These are phyloP conservation scores for Orbilia blumenaviensis DNA, from an alignment of 2,329 filamentous ascomycete genomes.

Conservation along the genomic window DNA sequence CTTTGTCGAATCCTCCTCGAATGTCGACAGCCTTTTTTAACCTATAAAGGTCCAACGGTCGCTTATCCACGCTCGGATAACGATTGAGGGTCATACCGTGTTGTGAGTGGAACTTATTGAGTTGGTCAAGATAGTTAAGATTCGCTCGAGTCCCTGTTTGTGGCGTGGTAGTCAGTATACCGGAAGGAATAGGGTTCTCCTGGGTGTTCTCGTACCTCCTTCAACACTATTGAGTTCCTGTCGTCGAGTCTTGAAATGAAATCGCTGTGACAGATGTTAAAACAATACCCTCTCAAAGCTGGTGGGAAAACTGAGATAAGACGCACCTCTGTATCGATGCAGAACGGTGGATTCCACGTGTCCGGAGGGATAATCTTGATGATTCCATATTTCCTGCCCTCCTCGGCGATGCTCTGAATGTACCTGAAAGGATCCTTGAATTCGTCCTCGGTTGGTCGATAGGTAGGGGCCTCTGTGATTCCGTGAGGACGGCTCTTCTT, in stretches of 20 bases:
- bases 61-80: slow-evolving; percentile 96
- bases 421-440: slow-evolving; percentile 95
- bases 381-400: slow-evolving; percentile 87
- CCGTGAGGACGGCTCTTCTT: slow-evolving; percentile 83
- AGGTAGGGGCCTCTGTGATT: slow-evolving; percentile 88
- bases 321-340: slow-evolving; percentile 92
- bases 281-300: background rate
- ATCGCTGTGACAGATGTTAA: slow-evolving; percentile 70
- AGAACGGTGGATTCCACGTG: slow-evolving; percentile 92
- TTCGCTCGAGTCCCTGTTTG: slow-evolving; percentile 86
- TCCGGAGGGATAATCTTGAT: slow-evolving; percentile 96
- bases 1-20: slow-evolving; percentile 91
- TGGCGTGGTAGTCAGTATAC: background rate
- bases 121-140: slow-evolving; percentile 91
- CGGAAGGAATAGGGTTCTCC: background rate
- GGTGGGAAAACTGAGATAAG: background rate
- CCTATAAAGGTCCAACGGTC: slow-evolving; percentile 92
- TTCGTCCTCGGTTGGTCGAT: slow-evolving; percentile 87
- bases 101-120: slow-evolving; percentile 96
- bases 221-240: slow-evolving; percentile 98
- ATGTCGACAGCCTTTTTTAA: slow-evolving; percentile 96
- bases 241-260: slow-evolving; percentile 94
- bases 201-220: slow-evolving; percentile 72
- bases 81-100: slow-evolving; percentile 93
- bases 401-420: slow-evolving; percentile 87